phyloP scores from a whole-genome alignment of 164 flowering plant species.

The Taxillus chinensis region DNA sequence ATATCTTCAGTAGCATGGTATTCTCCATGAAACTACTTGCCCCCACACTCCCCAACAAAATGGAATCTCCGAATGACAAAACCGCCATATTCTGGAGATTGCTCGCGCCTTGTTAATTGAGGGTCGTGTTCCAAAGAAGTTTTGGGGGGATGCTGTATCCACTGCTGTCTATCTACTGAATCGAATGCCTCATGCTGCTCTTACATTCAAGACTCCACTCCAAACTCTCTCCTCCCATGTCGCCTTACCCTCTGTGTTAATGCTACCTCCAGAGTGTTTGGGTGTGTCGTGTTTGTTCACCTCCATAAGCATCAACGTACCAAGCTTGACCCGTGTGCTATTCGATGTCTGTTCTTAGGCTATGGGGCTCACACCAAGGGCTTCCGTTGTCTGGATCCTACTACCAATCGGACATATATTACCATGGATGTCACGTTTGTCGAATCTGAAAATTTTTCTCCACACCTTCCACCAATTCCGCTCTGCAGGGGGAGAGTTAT shows the following conservation, averaged over 20 bases:
- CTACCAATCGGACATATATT: background rate
- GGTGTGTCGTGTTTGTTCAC: background rate
- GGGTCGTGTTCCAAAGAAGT: background rate
- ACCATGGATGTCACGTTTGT: conserved; percentile 6
- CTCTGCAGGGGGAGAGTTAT: too few species aligned
- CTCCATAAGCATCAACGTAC: background rate
- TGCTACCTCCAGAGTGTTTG: background rate
- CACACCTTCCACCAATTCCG: too few species aligned
- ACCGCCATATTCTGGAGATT: background rate
- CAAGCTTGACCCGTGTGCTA: conserved; percentile 7
- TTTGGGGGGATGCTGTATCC: background rate
- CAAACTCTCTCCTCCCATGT: background rate
- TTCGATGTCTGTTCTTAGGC: too few species aligned
- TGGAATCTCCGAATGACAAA: background rate
- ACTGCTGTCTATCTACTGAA: background rate
- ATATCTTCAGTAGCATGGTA: background rate
- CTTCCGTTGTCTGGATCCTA: background rate
- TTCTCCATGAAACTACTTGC: background rate
- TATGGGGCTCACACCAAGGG: too few species aligned
- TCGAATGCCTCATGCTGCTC: background rate
- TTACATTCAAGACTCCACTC: background rate
- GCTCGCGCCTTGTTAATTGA: background rate
- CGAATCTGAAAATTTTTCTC: conserved; percentile 2
- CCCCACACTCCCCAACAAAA: background rate
- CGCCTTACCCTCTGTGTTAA: background rate